These are phyloP conservation scores for Recurvomyces mirabilis DNA, from an alignment of 495 filamentous ascomycete genomes.

Conservation along the genomic window DNA sequence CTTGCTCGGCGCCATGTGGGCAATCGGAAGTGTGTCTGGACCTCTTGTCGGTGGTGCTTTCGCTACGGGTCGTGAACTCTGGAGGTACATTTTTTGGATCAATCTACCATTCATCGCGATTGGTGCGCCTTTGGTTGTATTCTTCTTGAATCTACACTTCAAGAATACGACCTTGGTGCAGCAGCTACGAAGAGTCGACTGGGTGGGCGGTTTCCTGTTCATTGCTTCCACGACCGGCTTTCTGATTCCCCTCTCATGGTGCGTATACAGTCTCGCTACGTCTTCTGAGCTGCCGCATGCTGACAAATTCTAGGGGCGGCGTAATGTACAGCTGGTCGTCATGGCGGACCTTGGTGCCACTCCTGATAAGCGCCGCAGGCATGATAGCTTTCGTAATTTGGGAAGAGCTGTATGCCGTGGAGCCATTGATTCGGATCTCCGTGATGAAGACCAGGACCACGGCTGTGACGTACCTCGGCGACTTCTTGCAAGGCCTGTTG, in stretches of 20 bases:
- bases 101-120: slow-evolving; percentile 22
- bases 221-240: slow-evolving; percentile 37
- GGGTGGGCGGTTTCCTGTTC: slow-evolving; percentile 37
- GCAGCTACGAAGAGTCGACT: slow-evolving; percentile 31
- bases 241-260: slow-evolving; percentile 44
- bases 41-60: slow-evolving; percentile 57
- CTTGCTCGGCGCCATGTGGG: slow-evolving; percentile 32
- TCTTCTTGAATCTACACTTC: slow-evolving; percentile 42
- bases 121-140: slow-evolving; percentile 34
- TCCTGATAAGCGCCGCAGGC: slow-evolving; percentile 23
- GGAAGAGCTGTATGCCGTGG: slow-evolving; percentile 29
- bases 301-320: slow-evolving; percentile 50
- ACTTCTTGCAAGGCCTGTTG: slow-evolving; percentile 43
- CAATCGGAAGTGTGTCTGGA: slow-evolving; percentile 54
- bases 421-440: slow-evolving; percentile 43
- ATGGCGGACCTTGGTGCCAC: slow-evolving; percentile 37
- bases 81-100: neutral
- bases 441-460: slow-evolving; percentile 42
- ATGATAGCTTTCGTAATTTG: slow-evolving; percentile 25
- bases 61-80: neutral
- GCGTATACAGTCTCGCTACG: too few species aligned
- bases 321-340: slow-evolving; percentile 41
- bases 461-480: slow-evolving; percentile 36
- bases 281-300: too few species aligned
- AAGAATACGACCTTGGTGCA: slow-evolving; percentile 21